Base-by-base conservation (phyloP, 768 basidiomycete genomes). In the Sutorius australiensis region DNA sequence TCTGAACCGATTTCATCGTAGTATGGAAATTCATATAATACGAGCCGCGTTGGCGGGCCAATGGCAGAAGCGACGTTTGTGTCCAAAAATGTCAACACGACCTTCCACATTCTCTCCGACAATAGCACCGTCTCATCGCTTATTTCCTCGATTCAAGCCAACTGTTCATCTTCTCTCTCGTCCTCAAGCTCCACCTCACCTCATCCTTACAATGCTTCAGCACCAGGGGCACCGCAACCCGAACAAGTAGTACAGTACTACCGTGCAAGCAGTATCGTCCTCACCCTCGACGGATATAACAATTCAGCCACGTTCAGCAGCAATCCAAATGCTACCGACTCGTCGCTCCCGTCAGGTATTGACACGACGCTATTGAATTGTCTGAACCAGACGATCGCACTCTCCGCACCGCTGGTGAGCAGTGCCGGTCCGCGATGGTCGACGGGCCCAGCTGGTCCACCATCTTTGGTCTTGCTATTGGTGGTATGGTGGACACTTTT, bases 201-300 rank as follows among this genome's bases (percentile, higher is more conserved):
- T 0, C 55, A 61, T 2, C 46, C 70, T 3, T 75, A 58, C 68
- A 74, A 67, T 48, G 57, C 54, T 0, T 65, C 66, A 16, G 59
- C 57, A 19, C 56, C 69, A 3, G 57, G 58, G 3, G 57, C 53
- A 2, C 71, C 73, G 12, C 61, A 62, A 36, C 80, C 84, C 0
- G 79, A 82, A 58, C 78, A 84, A 59, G 77, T 75, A 0, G 59
- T 86, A n/a, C 80, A 87, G 53, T 88, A 87, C 64, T 88, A 83
- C 61, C 82, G 86, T 30, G 80, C 82, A 2, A 84, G 83, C 61
- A 84, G 78, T 41, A 75, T 85, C 34, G 79, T 77, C 2, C 72
- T 87, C 24, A 77, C 82, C 1, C 70, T 87, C 3, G 80, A 87
- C 49, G 81, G 81, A 0, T 87, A 87, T 62, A 86, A 87, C 60